Conservation (phyloP, 2,329 filamentous ascomycete species). For the Talaromyces sp. region DNA sequence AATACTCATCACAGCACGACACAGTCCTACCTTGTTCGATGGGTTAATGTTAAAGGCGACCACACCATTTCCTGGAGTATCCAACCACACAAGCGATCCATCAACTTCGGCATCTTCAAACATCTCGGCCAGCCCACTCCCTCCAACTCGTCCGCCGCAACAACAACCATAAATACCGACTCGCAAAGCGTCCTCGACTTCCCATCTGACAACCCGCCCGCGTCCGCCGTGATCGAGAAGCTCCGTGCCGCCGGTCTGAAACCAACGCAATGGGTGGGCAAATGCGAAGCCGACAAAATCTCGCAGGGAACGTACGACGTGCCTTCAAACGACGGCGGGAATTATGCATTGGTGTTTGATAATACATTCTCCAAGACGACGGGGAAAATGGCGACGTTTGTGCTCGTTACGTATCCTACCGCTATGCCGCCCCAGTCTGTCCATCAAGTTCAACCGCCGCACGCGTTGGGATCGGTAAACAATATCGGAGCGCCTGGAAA, state of each 20-base stretch:
- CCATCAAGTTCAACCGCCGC: conserved; percentile 50
- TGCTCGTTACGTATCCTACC: conserved; percentile 89
- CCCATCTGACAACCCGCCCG: conserved; percentile 53
- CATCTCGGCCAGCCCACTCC: conserved; percentile 71
- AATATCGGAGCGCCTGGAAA: conserved; percentile 20
- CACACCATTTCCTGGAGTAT: conserved; percentile 97
- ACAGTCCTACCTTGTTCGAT: conserved; percentile 95
- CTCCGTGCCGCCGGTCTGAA: conserved; percentile 60
- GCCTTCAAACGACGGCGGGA: conserved; percentile 68
- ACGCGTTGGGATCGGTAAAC: conserved; percentile 48
- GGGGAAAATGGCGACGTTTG: conserved; percentile 91
- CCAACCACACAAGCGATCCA: conserved; percentile 95
- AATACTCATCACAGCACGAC: background rate
- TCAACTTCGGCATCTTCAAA: conserved; percentile 98
- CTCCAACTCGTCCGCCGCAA: conserved; percentile 37
- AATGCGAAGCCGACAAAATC: conserved; percentile 94
- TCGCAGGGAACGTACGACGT: conserved; percentile 88
- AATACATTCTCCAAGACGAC: conserved; percentile 97
- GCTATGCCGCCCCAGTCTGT: conserved; percentile 50
- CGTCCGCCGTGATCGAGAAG: conserved; percentile 65
- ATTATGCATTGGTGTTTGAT: conserved; percentile 96
- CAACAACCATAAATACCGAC: background rate
- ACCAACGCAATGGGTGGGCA: conserved; percentile 75
- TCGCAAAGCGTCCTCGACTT: conserved; percentile 1
- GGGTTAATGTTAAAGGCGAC: conserved; percentile 85